Evolutionary conservation across 352 stramenopile genomes (phyloP), one percentile per base, ranked within the genome.

Genomic region (Pythium folliculosum): DNA sequence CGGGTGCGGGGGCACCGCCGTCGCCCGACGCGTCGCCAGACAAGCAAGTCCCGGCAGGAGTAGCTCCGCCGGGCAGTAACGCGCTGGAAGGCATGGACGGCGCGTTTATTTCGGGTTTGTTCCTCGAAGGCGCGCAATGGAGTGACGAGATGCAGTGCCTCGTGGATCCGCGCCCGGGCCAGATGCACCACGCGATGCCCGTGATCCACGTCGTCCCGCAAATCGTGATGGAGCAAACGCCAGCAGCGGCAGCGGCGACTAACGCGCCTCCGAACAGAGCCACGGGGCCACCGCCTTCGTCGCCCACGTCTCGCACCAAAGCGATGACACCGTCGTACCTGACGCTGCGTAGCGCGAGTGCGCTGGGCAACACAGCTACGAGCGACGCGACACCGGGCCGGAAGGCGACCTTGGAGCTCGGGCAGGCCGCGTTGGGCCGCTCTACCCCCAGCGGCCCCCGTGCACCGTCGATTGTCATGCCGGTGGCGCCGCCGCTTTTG

Each of bases 141-240:
- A 78, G 76, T 57, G 74, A 76, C 21, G 73, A 88, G 27, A 53
- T 73, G 4, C 69, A 77, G 17, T 77, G 75, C 65, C 65, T 94
- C n/a, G 81, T 77, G 8, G 76, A 82, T 14, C 72, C 86, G 3
- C 64, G 64, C 13, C 84, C 84, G 12, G 84, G 84, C 5, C 65
- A 87, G 13, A 86, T 92, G 72, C 75, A 85, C 21, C 77, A 91
- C 43, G 65, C 73, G 23, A 91, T 98, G 75, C 92, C 95, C 21
- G 65, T 90, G 14, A 92, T 98, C 25, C 88, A 94, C 59, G 92
- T 98, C 25, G 57, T 93, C 21, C 87, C 93, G 0, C 76, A 81
- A 23, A 56, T 61, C 47, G 80, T 72, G 35, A 40, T 59, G 5
- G 50, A 22, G 44, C 19, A 19, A 19, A 22, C 8, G 47, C 38